Base-by-base conservation (phyloP, 345 rosid genomes). In the Psidium guajava region DNA sequence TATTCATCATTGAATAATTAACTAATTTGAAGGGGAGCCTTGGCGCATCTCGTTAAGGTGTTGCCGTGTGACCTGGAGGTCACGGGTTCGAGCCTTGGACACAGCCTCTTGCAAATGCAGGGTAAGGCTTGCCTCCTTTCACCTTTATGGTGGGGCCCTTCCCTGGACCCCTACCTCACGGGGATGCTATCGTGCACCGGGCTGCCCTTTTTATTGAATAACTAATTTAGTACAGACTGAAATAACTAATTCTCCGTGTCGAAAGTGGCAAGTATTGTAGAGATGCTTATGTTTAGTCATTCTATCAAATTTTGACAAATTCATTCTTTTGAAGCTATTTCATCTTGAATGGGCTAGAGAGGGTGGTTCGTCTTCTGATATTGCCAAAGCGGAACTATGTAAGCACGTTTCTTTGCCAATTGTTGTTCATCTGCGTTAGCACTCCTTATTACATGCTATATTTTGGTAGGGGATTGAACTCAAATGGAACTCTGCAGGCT, bases 321-420 rank as follows among this genome's bases (percentile, higher is more conserved):
- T 49, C 12, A 28, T 84, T 77, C 52, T 18, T 81, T 81, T 83
- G 86, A 85, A 97, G 99, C 77, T 97, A 94, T 89, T 95, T 96
- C 89, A 87, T 97, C 85, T 87, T 97, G 90, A 96, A 97, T 86
- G 99, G 99, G 86, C 94, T 97, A 20, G 99, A 97, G 91, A 94
- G 98, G 87, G 98, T 97, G 87, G 95, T 92, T 83, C 96, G 98
- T 83, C 88, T 91, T 87, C 88, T 97, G 83, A 95, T 97, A 89
- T 86, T 95, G 91, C 98, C 96, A 16, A 97, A 97, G 89, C 89
- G 94, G 82, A 97, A 97, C 91, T 96, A 96, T 91, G 99, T 97
- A 92, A 93, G 99, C 88, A 50, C 28, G 54, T 54, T 52, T 22
- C 86, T 69, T 69, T 69, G 80, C 80, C 80, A 69, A 69, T 36